Base-by-base conservation (phyloP, 805 yeast genomes). In the Kodamaea hsintzibuensis region DNA sequence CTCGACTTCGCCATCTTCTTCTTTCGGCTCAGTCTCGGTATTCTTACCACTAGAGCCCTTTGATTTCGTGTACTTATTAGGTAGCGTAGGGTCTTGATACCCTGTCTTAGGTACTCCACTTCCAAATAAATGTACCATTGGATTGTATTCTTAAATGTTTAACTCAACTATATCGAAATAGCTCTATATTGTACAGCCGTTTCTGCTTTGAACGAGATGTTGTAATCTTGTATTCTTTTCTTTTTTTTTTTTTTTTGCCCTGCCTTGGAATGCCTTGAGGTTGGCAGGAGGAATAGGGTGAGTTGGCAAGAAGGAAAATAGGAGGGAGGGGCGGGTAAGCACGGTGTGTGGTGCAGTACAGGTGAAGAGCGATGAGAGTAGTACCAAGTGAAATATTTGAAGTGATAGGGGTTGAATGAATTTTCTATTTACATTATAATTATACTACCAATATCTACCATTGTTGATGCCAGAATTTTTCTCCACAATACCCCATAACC, bases 401-500 rank as follows among this genome's bases (percentile, higher is more conserved):
- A 22, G 25, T 22, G 25, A 30, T 30, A 30, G 35, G 35, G 35
- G 35, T 30, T 5, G 5, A 10, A 10, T 30, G 13, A 12, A 30
- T 30, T 30, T 22, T 22, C 25, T 30, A 30, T 30, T 30, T 30
- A 30, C 35, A 19, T 13, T 42, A 8, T 44, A 44, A n/a, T 44
- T 44, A n/a, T n/a, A 22, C 25, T 22, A 44, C 51, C 40, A 39
- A 25, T 37, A 55, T 35, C 96, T 73, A 5, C 95, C 95, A 57
- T 86, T 86, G 60, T 87, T 80, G 9, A 88, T 73, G 0, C 86
- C 89, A 47, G 83, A 74, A 55, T 86, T 83, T 48, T 73, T 72
- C 64, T 90, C 96, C 1, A 87, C 82, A n/a, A 88, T 81, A 0
- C 92, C 91, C 93, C 96, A 86, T 4, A 89, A 70, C 52, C 96